Base-by-base conservation (phyloP, 2,329 filamentous ascomycete genomes). In the Aphanocladium album region DNA sequence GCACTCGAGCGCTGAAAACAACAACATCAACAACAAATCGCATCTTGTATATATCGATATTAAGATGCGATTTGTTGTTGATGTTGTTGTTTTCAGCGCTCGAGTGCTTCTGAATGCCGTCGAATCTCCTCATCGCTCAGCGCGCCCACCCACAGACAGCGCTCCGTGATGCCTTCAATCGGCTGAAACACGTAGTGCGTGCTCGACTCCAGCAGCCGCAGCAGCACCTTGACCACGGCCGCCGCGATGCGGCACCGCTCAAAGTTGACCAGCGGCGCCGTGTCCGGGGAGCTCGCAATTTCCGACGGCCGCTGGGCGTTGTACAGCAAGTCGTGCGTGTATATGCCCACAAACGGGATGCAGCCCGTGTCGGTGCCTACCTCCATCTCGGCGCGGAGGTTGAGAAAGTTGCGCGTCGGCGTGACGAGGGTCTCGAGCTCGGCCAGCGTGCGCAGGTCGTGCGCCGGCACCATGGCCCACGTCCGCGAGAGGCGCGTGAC, bases 141-240 rank as follows among this genome's bases (percentile, higher is more conserved):
- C 11, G 90, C 89, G 51, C 89, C 87, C 76, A 95, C 87, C 90
- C 91, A 95, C n/a, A 95, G 79, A 71, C 90, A 95, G 64, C 89
- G 82, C 73, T 91, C 89, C 5, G 90, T 88, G 55, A 92, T 83
- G 57, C 89, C 89, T 63, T 91, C 88, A 41, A 93, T 85, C 1
- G 89, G 86, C 66, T 86, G 82, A 71, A 93, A 92, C 7, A 78
- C 76, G 71, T 93, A 95, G 60, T 85, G 82, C 23, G 87, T 85
- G 70, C 89, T 93, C 1, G 89, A 88, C 73, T 95, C 90, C 11
- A 95, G 79, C n/a, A 95, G 78, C 23, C 90, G 81, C 45, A 93
- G 76, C 43, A 95, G 76, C 53, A 89, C 91, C 79, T 95, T 95
- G 65, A 93, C 87, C 43, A 93, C 88, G 1, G 83, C 81, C 3